A percentile compares a stretch with the other conserved stretches of the same genome.
Evolutionary conservation across 352 stramenopile genomes (phyloP).

Genomic region (Phytophthora ohioensis): DNA sequence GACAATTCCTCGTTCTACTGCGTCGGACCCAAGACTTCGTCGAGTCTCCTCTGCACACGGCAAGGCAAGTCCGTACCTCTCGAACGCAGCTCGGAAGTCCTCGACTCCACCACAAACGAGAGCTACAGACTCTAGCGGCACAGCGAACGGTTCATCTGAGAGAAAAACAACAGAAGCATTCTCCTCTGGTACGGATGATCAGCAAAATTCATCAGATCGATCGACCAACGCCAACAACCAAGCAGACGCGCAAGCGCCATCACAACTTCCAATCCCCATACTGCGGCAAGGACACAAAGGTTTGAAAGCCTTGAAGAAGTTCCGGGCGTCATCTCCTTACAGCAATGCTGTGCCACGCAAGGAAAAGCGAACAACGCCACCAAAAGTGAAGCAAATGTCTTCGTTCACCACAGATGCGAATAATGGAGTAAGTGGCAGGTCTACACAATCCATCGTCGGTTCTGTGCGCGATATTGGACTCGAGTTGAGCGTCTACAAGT

Average conservation of each 20-base stretch:
- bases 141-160: neutral
- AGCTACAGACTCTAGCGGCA: slow-evolving; percentile 3
- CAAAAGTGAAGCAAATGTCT: slow-evolving; percentile 21
- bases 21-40: slow-evolving; percentile 26
- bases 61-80: slow-evolving; percentile 35
- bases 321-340: slow-evolving; percentile 68
- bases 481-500: slow-evolving; percentile 75
- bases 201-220: slow-evolving; percentile 1
- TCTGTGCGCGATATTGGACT: slow-evolving; percentile 75
- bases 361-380: slow-evolving; percentile 23
- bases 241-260: slow-evolving; percentile 15
- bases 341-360: slow-evolving; percentile 43
- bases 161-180: slow-evolving; percentile 22
- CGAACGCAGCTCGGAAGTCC: slow-evolving; percentile 24
- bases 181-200: slow-evolving; percentile 3
- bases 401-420: slow-evolving; percentile 9
- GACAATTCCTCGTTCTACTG: slow-evolving; percentile 5
- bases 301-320: slow-evolving; percentile 70
- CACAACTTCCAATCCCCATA: slow-evolving; percentile 45
- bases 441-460: slow-evolving; percentile 37
- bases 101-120: slow-evolving; percentile 32
- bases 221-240: slow-evolving; percentile 28
- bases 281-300: slow-evolving; percentile 72
- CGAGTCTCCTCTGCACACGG: slow-evolving; percentile 41
- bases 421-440: neutral